Evolutionary conservation across 176 grass and related monocot genomes (phyloP), one percentile per base, ranked within the genome.

Genomic region (Eragrostis nindensis): DNA sequence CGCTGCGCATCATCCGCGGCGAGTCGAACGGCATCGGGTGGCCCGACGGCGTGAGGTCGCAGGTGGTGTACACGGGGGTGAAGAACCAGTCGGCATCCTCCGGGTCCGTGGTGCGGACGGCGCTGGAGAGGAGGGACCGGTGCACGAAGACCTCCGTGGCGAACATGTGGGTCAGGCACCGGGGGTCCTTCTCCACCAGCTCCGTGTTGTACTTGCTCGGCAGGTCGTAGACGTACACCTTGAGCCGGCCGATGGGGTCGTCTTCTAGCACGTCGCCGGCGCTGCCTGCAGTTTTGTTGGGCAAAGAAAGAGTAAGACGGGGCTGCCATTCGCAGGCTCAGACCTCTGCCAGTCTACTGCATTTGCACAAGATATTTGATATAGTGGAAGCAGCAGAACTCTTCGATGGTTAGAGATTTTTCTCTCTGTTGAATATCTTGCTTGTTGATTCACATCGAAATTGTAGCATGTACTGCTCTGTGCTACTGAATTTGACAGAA

Each of bases 141-240:
- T 78, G 76, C 76, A 78, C 61, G 61, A 66, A 78, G 17, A 78
- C 2, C 76, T 78, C 76, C 27, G 76, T 11, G 3, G 76, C 76
- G 76, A 78, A 78, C 76, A 78, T 78, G 61, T 78, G 76, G 46
- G 13, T 67, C 46, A 79, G 76, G 62, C 76, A 79, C 1, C 75
- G 27, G 0, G 62, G 76, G 46, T 79, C 76, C 30, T 67, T 41
- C 19, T 79, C 62, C 45, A 53, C 2, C 21, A 52, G 62, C 18
- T 53, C 1, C 13, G 25, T 65, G 76, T 79, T 79, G 76, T 67
- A 79, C 1, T 4, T 79, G 46, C 46, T 15, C 0, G 76, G 76
- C 21, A 67, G 76, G 46, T 79, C 76, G 62, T 79, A 79, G 13
- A 79, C 76, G 76, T 67, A 79, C 0, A 79, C 76, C 76, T 79